phyloP scores from a whole-genome alignment of 441 rosid species.

The Erysimum cheiri region DNA sequence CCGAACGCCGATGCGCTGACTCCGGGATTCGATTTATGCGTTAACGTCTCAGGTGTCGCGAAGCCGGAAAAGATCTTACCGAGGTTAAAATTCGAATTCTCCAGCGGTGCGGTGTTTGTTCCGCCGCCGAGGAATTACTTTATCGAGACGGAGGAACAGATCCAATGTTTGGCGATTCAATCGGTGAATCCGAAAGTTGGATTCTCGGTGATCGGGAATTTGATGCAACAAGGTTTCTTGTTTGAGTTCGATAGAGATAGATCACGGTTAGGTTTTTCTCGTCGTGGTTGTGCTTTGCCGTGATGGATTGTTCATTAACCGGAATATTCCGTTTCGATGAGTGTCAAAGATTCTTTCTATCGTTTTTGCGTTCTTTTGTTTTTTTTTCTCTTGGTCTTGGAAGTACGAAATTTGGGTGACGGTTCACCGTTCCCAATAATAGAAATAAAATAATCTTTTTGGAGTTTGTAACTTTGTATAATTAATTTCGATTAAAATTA shows the following conservation, averaged over 20 bases:
- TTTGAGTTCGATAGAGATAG: slow-evolving; percentile 72
- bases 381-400: no score
- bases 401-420: slow-evolving; percentile 28
- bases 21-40: slow-evolving; percentile 76
- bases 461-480: slow-evolving; percentile 33
- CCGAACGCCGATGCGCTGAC: slow-evolving; percentile 50
- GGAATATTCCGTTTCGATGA: slow-evolving; percentile 31
- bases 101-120: slow-evolving; percentile 54
- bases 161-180: slow-evolving; percentile 74
- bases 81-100: slow-evolving; percentile 56
- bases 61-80: slow-evolving; percentile 56
- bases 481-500: slow-evolving; percentile 17
- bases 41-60: slow-evolving; percentile 58
- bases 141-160: slow-evolving; percentile 58
- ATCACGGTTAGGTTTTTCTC: slow-evolving; percentile 81
- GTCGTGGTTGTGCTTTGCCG: slow-evolving; percentile 62
- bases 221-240: slow-evolving; percentile 93
- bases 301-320: slow-evolving; percentile 28
- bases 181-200: slow-evolving; percentile 51
- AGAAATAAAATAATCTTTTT: slow-evolving; percentile 27
- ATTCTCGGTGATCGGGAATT: slow-evolving; percentile 79
- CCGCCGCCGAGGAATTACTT: slow-evolving; percentile 86
- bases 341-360: slow-evolving; percentile 32
- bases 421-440: slow-evolving; percentile 39
- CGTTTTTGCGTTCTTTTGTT: slow-evolving; percentile 1